These are phyloP conservation scores for Penicillium flavigenum DNA, from an alignment of 495 filamentous ascomycete genomes.

Conservation along the genomic window DNA sequence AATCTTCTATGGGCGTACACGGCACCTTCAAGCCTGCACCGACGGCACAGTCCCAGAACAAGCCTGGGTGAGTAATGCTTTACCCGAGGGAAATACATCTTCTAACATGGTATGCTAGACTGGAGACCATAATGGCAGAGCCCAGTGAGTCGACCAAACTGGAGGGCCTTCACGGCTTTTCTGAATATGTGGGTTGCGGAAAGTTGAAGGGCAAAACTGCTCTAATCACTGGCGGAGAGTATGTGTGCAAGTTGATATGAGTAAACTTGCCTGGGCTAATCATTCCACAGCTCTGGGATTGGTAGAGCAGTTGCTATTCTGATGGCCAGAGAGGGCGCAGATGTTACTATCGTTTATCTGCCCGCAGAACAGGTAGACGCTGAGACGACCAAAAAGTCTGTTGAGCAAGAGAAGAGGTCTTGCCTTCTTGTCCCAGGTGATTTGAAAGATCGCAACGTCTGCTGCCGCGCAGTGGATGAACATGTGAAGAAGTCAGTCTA, in stretches of 20 bases:
- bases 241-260: conserved; percentile 9
- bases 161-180: conserved; percentile 26
- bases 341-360: conserved; percentile 53
- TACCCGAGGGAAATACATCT: background rate
- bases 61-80: conserved; percentile 14
- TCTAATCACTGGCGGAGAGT: conserved; percentile 57
- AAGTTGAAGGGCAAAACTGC: conserved; percentile 50
- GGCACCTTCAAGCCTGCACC: conserved; percentile 27
- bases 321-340: conserved; percentile 53
- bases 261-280: background rate
- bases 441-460: conserved; percentile 47
- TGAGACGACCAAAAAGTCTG: conserved; percentile 46
- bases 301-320: conserved; percentile 53
- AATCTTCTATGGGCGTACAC: conserved; percentile 24
- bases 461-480: conserved; percentile 48
- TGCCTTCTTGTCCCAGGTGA: conserved; percentile 52
- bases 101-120: conserved; percentile 5
- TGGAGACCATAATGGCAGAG: conserved; percentile 26
- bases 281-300: conserved; percentile 43
- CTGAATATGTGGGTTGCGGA: conserved; percentile 42
- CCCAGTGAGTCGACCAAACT: conserved; percentile 34
- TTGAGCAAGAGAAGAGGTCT: conserved; percentile 45
- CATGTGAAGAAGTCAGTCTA: conserved; percentile 46
- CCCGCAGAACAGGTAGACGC: conserved; percentile 53
- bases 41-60: conserved; percentile 26